Evolutionary conservation across 352 stramenopile species (phyloP), one percentile per base, ranked within the genome.

Genomic region (Phytophthora kernoviae): DNA sequence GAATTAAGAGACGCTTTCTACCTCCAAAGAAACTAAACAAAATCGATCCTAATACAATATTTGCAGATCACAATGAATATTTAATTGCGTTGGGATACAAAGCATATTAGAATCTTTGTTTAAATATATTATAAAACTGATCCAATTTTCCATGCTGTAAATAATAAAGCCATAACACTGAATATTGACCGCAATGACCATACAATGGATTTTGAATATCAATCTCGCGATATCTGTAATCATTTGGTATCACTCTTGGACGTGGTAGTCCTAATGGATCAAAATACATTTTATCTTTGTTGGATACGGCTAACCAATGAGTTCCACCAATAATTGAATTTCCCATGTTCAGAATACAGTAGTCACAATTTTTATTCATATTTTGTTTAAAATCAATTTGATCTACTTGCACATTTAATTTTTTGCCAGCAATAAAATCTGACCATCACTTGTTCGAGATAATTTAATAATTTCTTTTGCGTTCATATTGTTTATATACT

Each of bases 361-460:
- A n/a, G n/a, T n/a, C n/a, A n/a, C 2, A 36, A 26, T 17, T 15
- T 33, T 34, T 50, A 50, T 50, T 12, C 43, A 50, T n/a, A n/a
- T n/a, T n/a, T n/a, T 50, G 43, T 34, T 36, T 36, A 26, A 50
- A 34, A 50, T 50, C 22, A 5, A 50, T 30, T 50, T 34, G 43
- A 50, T 50, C 21, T 3, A 50, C 20, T 15, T 50, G 14, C 2
- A 50, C 43, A 26, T 34, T 20, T 50, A 50, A 17, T 50, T 34
- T 17, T 5, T n/a, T 50, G 22, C 18, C 27, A 18, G 22, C 3
- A 18, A 36, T 4, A 21, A 11, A n/a, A n/a, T n/a, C n/a, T n/a
- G n/a, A n/a, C n/a, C n/a, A n/a, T n/a, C n/a, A n/a, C n/a, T n/a
- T n/a, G n/a, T n/a, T n/a, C n/a, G n/a, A n/a, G n/a, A n/a, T n/a